Evolutionary conservation across 2,329 filamentous ascomycete genomes (phyloP), one percentile per base, ranked within the genome.

Genomic region (Bretziella fagacearum): DNA sequence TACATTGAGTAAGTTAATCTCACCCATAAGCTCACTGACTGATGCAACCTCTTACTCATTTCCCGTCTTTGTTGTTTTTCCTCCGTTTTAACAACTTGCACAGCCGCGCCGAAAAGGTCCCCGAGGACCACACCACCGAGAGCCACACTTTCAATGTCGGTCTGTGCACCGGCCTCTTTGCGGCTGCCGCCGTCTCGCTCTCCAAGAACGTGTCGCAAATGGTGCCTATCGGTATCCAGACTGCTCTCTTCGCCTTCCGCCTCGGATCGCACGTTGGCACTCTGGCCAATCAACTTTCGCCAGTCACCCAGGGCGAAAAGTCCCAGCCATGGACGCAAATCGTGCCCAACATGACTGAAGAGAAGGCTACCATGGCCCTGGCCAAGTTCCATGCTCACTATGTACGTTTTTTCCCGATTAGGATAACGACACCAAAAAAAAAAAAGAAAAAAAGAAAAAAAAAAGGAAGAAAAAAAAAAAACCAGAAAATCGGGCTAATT

Each of bases 121-220:
- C 71, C 60, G 58, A 68, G 59, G 63, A 75, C 68, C 60, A 63
- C 60, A 58, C 71, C 56, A 52, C 62, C 55, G 58, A 67, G 58
- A 56, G 65, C 56, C 59, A 74, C 62, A 71, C 67, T 11, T 64
- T 70, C 56, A 64, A 78, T 20, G 67, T 81, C 23, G 79, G 77
- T 49, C 68, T 83, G 36, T 82, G 79, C 65, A 80, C 77, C 33
- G 79, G 79, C 44, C 66, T 80, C 18, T 73, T 83, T 54, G 77
- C 79, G n/a, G 79, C 75, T n/a, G 66, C 73, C 10, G 79, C 77
- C 13, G 71, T 82, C 48, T 72, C 77, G 10, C 76, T 73, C 18
- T 70, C 78, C 26, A 71, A 70, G 50, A 77, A 74, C 4, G 63
- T 81, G 41, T 73, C 71, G 15, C 68, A 74, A 40, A 63, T 84